Percentiles rank a stretch among this genome's conserved stretches.
phyloP scores from a whole-genome alignment of 202 grass and related monocot species.

The Setaria viridis region DNA sequence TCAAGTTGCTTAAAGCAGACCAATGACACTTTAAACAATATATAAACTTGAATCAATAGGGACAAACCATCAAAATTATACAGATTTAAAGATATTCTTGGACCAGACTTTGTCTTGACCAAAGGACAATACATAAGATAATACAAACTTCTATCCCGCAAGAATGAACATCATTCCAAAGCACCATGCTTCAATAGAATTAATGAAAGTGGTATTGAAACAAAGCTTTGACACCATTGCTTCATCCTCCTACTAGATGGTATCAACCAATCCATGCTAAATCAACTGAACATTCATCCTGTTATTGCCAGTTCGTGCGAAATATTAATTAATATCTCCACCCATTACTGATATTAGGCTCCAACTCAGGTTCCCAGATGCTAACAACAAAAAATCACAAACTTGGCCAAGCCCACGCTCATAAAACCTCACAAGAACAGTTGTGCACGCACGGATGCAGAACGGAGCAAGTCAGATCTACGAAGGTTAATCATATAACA shows the following conservation, averaged over 20 bases:
- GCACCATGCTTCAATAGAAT: slow-evolving; percentile 20
- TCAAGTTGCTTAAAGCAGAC: background rate
- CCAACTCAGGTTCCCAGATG: background rate
- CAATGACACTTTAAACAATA: slow-evolving; percentile 26
- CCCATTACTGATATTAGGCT: background rate
- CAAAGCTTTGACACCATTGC: background rate
- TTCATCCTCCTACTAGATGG: background rate
- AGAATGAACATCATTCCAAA: background rate
- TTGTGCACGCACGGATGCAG: background rate
- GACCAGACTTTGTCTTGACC: slow-evolving; percentile 16
- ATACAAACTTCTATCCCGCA: background rate
- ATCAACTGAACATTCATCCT: background rate
- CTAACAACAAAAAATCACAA: slow-evolving; percentile 1
- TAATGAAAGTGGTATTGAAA: background rate
- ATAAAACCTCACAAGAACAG: slow-evolving; percentile 10
- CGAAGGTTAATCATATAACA: background rate
- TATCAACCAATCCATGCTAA: slow-evolving; percentile 13
- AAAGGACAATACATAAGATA: background rate
- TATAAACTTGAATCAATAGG: slow-evolving; percentile 46
- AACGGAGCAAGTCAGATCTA: slow-evolving; percentile 32
- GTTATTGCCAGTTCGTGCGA: background rate
- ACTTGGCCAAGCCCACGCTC: slow-evolving; percentile 18
- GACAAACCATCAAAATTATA: slow-evolving; percentile 27
- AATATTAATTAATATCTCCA: background rate
- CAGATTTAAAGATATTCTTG: slow-evolving; percentile 17